Base-by-base conservation (phyloP, 1,284 basidiomycete genomes). In the Phellinidium pouzarii region DNA sequence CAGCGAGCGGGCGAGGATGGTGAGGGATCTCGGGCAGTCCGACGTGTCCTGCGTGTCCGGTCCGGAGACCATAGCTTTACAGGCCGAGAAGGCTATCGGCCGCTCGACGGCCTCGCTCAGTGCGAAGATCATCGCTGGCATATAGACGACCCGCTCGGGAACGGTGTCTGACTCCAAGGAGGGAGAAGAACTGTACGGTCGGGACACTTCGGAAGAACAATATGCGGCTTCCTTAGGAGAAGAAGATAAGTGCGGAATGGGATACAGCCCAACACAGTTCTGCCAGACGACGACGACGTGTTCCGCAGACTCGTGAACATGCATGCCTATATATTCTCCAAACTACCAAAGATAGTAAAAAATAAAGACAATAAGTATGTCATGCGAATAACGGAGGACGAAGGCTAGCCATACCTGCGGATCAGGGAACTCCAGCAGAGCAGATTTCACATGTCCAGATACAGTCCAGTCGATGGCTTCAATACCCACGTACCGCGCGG, bases 241-340 rank as follows among this genome's bases (percentile, higher is more conserved):
- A 12, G 31, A 23, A 36, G 36, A 37, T 9, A 25, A 48, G 22
- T 6, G 36, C 9, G 47, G 29, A 23, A 51, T 47, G 31, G 53
- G 44, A 42, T 54, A 54, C n/a, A 54, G 29, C 11, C 41, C 53
- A 20, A 44, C 34, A 29, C 53, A 44, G 36, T 46, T 50, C 34
- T 50, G 48, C 53, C 53, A 54, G 14, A 54, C 48, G 14, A 54
- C 42, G 12, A 54, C 26, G 22, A 54, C 37, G 27, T 50, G 53
- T 7, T 40, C 19, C 17, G 53, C 43, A 17, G 19, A 37, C 1
- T 50, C 53, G 26, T 50, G 48, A 14, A 54, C 48, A 19, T 50
- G 26, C 20, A 50, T 41, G n/a, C 44, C 53, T n/a, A 54, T 20
- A 41, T 40, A 54, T 20, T 38, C 26, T 23, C 48, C 41, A 20